Evolutionary conservation across 805 yeast species (phyloP).

Genomic region (Spathaspora gorwiae): DNA sequence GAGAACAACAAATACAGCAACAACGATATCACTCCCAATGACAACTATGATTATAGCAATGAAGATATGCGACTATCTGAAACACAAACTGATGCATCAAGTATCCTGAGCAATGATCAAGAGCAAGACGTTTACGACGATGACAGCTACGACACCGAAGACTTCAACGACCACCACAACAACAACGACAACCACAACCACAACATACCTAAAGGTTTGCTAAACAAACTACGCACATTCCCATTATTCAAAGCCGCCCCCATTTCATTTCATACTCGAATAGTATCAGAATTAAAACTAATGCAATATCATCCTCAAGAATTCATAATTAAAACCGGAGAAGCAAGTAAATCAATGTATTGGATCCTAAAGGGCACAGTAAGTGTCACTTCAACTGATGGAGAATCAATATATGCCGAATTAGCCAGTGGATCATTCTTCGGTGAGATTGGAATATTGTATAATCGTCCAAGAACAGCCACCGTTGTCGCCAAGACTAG

Average conservation of each 20-base stretch:
- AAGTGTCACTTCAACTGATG: constrained; percentile 72
- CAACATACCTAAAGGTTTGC: constrained; percentile 49
- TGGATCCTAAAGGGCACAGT: constrained; percentile 77
- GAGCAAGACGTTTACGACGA: too few species aligned
- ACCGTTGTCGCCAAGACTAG: constrained; percentile 67
- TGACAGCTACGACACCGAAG: neutral
- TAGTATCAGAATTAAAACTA: constrained; percentile 53
- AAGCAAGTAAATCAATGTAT: constrained; percentile 71
- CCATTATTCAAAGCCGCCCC: constrained; percentile 69
- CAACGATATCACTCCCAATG: too few species aligned
- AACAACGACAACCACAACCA: neutral
- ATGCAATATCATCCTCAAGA: constrained; percentile 66
- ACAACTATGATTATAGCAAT: too few species aligned
- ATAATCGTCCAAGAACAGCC: constrained; percentile 74
- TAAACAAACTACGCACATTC: constrained; percentile 49
- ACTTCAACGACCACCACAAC: neutral
- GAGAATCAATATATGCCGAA: constrained; percentile 71
- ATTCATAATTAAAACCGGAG: constrained; percentile 66
- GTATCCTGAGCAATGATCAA: too few species aligned
- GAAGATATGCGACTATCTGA: too few species aligned
- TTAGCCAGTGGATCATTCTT: constrained; percentile 65
- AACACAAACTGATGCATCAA: too few species aligned
- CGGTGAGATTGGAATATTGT: constrained; percentile 76
- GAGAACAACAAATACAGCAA: neutral
- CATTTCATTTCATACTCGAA: constrained; percentile 52